Base-by-base conservation (phyloP, 1,284 basidiomycete genomes). In the Thelephora terrestris region DNA sequence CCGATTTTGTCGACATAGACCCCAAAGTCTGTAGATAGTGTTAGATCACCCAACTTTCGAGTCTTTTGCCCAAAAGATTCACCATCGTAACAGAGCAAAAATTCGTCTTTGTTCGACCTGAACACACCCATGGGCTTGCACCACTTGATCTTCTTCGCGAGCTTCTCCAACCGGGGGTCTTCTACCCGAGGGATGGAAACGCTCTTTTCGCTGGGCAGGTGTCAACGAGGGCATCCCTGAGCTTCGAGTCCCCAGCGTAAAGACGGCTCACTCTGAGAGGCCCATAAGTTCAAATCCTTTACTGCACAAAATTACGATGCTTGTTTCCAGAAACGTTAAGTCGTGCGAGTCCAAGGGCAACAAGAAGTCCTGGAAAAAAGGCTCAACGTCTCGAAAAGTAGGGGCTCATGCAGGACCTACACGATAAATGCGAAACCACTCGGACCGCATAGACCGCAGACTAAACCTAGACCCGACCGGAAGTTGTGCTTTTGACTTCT, bases 61-160 rank as follows among this genome's bases (percentile, higher is more conserved):
- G 14, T 6, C 17, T n/a, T 7, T 20, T 18, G 16, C 38, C 14
- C 14, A n/a, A 46, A 24, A 32, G 7, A 61, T 75, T 54, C 58
- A 90, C 90, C 86, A 62, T 93, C 85, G 61, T 95, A 98, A 64
- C 91, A 94, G 25, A 98, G 75, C 46, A 99, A 64, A 67, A 96
- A 98, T 63, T 94, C 91, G 53, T 86, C 85, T 51, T 91, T 89
- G 38, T 77, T 83, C 2, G 82, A 81, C 42, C 91, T 77, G 78
- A 93, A 96, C 81, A 97, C 94, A 12, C 91, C 92, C 59, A 97
- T 37, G 88, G n/a, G n/a, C n/a, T n/a, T n/a, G n/a, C n/a, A n/a
- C n/a, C n/a, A n/a, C n/a, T n/a, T n/a, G n/a, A n/a, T 91, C 10
- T 90, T 78, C 60, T 86, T 89, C 23, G 83, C 77, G 35, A 97